A percentile compares a stretch with the other conserved stretches of the same genome.
These are phyloP conservation scores for Escovopsis sp. DNA, from an alignment of 2,329 filamentous ascomycete species.

Conservation along the genomic window DNA sequence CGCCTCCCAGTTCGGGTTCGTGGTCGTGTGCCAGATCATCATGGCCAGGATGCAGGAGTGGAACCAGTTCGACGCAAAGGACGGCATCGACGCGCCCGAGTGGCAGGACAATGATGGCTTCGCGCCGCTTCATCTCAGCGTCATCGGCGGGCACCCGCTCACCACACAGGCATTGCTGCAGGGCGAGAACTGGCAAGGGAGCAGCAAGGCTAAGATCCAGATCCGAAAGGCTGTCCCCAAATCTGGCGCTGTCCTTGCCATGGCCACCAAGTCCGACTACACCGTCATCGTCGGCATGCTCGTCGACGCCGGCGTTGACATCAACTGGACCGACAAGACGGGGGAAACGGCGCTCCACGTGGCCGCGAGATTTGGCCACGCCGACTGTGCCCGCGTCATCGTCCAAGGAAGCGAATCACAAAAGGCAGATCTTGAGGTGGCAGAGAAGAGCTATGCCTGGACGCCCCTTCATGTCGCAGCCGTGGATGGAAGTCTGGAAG, in stretches of 20 bases:
- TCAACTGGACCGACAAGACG: slow-evolving; percentile 82
- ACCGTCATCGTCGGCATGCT: slow-evolving; percentile 71
- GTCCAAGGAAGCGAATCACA: slow-evolving; percentile 55
- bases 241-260: slow-evolving; percentile 72
- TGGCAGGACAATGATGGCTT: slow-evolving; percentile 93
- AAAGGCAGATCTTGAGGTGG: slow-evolving; percentile 59
- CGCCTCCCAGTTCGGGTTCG: slow-evolving; percentile 86
- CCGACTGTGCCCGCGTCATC: slow-evolving; percentile 63
- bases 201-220: slow-evolving; percentile 43
- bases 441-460: slow-evolving; percentile 80
- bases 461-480: slow-evolving; percentile 88
- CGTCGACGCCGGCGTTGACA: slow-evolving; percentile 76
- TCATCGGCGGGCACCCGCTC: slow-evolving; percentile 76
- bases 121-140: slow-evolving; percentile 79
- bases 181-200: slow-evolving; percentile 61
- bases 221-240: slow-evolving; percentile 58
- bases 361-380: slow-evolving; percentile 76
- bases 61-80: slow-evolving; percentile 68
- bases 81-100: slow-evolving; percentile 70
- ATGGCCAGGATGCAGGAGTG: slow-evolving; percentile 82
- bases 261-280: slow-evolving; percentile 82
- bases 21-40: slow-evolving; percentile 74
- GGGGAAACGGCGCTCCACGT: slow-evolving; percentile 88
- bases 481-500: slow-evolving; percentile 66
- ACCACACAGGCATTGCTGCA: slow-evolving; percentile 71